phyloP scores from a whole-genome alignment of 108 stramenopile genomes.

The Aurantiochytrium sp. region DNA sequence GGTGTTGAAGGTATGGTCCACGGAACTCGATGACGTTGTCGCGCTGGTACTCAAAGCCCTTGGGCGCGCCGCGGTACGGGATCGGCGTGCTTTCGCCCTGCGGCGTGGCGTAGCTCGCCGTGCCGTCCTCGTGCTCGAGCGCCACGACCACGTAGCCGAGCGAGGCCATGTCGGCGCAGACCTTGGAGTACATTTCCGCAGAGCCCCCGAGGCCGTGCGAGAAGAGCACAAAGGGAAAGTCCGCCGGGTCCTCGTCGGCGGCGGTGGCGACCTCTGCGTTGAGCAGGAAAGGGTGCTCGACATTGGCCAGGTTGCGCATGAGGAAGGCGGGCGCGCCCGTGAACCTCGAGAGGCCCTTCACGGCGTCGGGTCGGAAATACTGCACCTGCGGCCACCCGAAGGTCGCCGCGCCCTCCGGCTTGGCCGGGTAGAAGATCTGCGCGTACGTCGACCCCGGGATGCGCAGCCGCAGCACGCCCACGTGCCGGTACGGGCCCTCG shows the following conservation, averaged over 20 bases:
- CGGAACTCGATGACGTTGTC: constrained; percentile 16
- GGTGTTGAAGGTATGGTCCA: background rate
- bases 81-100: background rate
- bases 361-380: constrained; percentile 49
- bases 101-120: constrained; percentile 25
- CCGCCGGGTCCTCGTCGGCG: too few relatives aligned
- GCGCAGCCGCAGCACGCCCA: background rate
- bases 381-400: background rate
- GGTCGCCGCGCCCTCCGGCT: background rate
- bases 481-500: background rate
- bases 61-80: background rate
- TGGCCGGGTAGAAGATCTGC: constrained; percentile 9
- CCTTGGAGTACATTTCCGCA: constrained; percentile 28
- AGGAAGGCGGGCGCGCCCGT: background rate
- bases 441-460: background rate
- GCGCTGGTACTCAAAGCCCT: background rate
- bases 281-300: constrained; percentile 41
- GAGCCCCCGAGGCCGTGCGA: constrained; percentile 31
- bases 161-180: constrained; percentile 5
- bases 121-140: constrained; percentile 33
- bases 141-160: constrained; percentile 19
- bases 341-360: constrained; percentile 43
- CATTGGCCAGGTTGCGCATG: constrained; percentile 36
- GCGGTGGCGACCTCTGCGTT: background rate
- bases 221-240: constrained; percentile 6